phyloP scores from a whole-genome alignment of 805 yeast genomes.

The Candida fluviatilis region DNA sequence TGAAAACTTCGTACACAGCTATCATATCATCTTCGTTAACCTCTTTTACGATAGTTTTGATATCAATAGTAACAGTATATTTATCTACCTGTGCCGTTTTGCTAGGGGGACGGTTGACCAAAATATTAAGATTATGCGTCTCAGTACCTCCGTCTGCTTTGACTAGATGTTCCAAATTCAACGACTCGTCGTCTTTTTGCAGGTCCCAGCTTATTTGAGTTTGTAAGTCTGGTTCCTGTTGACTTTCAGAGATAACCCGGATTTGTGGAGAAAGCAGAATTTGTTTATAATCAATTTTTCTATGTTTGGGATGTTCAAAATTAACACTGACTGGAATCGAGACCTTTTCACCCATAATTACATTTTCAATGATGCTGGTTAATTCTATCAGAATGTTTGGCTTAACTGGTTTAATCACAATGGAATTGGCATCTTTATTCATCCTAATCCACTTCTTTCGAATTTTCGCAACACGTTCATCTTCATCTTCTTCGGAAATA shows the following conservation, averaged over 20 bases:
- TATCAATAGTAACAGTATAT: conserved; percentile 15
- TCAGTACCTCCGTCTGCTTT: conserved; percentile 5
- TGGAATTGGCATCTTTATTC: conserved; percentile 6
- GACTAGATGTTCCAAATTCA: conserved; percentile 17
- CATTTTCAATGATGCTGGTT: conserved; percentile 6
- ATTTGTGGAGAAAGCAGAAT: conserved; percentile 15
- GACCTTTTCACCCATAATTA: conserved; percentile 30
- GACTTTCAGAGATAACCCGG: conserved; percentile 3
- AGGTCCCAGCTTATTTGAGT: conserved; percentile 30
- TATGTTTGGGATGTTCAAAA: conserved; percentile 12
- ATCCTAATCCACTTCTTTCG: conserved; percentile 3
- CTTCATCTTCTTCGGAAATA: neutral
- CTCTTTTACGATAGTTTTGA: conserved; percentile 20
- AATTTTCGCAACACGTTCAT: neutral
- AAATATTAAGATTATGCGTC: conserved; percentile 16
- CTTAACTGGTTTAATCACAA: conserved; percentile 18
- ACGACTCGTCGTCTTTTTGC: conserved; percentile 37
- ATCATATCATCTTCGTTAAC: conserved; percentile 11
- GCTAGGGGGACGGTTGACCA: conserved; percentile 12
- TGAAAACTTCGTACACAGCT: conserved; percentile 21
- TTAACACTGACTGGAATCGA: conserved; percentile 16
- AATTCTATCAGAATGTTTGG: conserved; percentile 19
- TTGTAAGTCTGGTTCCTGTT: conserved; percentile 11
- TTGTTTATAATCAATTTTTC: conserved; percentile 14
- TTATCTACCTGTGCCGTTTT: conserved; percentile 9